Conservation (phyloP, 768 basidiomycete species). For the Coprinopsis strossmayeri region DNA sequence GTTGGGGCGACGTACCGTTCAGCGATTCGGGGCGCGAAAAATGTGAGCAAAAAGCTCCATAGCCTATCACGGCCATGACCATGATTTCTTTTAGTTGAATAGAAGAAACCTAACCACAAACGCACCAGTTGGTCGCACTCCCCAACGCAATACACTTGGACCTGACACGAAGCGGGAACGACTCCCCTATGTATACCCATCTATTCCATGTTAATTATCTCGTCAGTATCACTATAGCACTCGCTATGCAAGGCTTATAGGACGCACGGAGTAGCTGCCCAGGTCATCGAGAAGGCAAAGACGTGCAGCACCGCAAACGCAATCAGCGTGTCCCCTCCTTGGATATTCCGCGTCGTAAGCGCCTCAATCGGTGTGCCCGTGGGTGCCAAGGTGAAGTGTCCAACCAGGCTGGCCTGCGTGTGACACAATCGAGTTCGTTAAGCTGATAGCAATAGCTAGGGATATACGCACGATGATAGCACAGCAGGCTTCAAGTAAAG, state of each 20-base stretch:
- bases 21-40: slow-evolving; percentile 67
- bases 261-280: slow-evolving; percentile 59
- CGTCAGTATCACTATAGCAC: too few relatives aligned
- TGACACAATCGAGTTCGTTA: too few relatives aligned
- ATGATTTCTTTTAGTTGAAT: not conserved
- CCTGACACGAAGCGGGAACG: slow-evolving; percentile 75
- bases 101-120: not conserved
- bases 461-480: slow-evolving; percentile 55
- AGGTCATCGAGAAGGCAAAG: slow-evolving; percentile 64
- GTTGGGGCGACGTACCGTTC: too few relatives aligned
- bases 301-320: slow-evolving; percentile 77
- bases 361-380: slow-evolving; percentile 35
- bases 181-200: slow-evolving; percentile 72
- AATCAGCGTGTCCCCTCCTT: slow-evolving; percentile 62
- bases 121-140: slow-evolving; percentile 40
- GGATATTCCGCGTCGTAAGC: slow-evolving; percentile 50
- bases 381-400: slow-evolving; percentile 60
- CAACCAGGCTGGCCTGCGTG: slow-evolving; percentile 70
- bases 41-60: slow-evolving; percentile 72
- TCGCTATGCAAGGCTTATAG: too few relatives aligned
- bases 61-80: slow-evolving; percentile 46
- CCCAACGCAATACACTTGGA: slow-evolving; percentile 77
- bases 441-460: too few relatives aligned
- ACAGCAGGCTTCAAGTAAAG: slow-evolving; percentile 53
- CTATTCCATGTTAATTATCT: slow-evolving; percentile 20